These are phyloP conservation scores for Colletotrichum theobromicola DNA, from an alignment of 2,329 filamentous ascomycete species.

Conservation along the genomic window DNA sequence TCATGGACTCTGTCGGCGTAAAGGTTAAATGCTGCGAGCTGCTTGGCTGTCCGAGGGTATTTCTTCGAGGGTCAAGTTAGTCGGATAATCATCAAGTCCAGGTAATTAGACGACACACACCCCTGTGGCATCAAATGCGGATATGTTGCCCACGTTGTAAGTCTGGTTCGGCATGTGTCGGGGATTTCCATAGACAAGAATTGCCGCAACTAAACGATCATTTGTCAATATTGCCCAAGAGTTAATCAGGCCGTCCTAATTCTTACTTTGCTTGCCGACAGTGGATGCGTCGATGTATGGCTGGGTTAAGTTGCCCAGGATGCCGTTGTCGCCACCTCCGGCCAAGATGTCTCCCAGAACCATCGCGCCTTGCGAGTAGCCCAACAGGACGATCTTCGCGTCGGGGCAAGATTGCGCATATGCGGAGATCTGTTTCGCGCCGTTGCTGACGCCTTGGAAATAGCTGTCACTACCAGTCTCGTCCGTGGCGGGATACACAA, in stretches of 20 bases:
- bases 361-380: neutral
- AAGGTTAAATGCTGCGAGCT: neutral
- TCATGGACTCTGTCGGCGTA: neutral
- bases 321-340: neutral
- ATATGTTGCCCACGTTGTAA: neutral
- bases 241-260: rapidly evolving
- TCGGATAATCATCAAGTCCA: neutral
- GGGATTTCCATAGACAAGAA: neutral
- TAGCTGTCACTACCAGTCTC: neutral
- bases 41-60: neutral
- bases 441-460: neutral
- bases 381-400: neutral
- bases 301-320: neutral
- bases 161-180: neutral
- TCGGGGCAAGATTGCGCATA: neutral
- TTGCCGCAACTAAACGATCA: neutral
- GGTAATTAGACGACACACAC: neutral
- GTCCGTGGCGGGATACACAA: neutral
- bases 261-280: neutral
- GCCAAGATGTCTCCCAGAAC: neutral
- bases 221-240: neutral
- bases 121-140: neutral
- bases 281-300: neutral
- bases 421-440: neutral
- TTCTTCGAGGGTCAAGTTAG: neutral